A percentile compares a stretch with the other conserved stretches of the same genome.
These are phyloP conservation scores for Parachaetomium inaequale DNA, from an alignment of 495 filamentous ascomycete genomes.

Conservation along the genomic window DNA sequence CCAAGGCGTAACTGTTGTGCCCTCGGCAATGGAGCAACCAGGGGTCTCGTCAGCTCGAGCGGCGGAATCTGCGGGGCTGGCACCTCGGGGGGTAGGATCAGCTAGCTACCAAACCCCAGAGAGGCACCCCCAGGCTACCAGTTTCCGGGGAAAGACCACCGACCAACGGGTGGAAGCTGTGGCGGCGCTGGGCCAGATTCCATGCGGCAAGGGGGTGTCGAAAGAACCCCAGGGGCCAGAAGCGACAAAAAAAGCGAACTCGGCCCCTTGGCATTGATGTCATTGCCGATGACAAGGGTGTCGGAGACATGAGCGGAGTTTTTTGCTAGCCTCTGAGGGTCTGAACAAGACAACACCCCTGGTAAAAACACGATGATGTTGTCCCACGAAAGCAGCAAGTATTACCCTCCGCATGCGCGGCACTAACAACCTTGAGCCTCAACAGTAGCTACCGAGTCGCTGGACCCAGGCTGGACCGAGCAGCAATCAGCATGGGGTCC, in stretches of 20 bases:
- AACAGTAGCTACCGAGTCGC: too few relatives aligned
- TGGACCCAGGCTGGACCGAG: too few relatives aligned
- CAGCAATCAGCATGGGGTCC: too few relatives aligned
- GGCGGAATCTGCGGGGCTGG: neutral
- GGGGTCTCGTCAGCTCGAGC: neutral
- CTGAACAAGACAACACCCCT: neutral
- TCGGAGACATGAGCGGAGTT: conserved; percentile 10
- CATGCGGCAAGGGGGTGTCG: neutral
- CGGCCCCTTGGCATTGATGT: conserved; percentile 11
- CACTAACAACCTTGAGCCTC: too few relatives aligned
- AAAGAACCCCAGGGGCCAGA: neutral
- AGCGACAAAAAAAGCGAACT: neutral
- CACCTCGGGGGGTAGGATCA: neutral
- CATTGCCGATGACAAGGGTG: conserved; percentile 7
- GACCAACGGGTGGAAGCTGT: neutral
- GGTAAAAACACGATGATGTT: too few relatives aligned
- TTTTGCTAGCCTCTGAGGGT: neutral
- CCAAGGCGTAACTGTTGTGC: neutral
- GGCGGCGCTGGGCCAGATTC: neutral
- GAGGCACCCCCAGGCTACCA: neutral
- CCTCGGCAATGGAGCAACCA: neutral
- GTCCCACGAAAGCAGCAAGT: too few relatives aligned
- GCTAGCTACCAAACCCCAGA: neutral
- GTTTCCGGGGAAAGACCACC: neutral
- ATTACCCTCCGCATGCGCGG: too few relatives aligned